Conservation (phyloP, 164 flowering plant species). For the Warburgia ugandensis region DNA sequence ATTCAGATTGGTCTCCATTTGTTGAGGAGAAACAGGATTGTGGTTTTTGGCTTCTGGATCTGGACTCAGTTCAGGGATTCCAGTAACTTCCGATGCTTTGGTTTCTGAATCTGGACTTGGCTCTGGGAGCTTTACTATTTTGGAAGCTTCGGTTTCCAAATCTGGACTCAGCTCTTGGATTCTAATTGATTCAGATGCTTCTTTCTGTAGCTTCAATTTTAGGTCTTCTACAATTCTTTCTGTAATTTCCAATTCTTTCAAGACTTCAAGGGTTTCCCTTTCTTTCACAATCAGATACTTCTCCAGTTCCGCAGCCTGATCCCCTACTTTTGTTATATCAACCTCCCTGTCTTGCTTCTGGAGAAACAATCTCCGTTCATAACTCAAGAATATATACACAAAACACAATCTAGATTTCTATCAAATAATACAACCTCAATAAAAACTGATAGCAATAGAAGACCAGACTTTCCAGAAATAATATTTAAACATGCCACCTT, state of each 20-base stretch:
- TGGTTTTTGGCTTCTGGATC: slow-evolving; percentile 19
- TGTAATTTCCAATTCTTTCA: slow-evolving; percentile 72
- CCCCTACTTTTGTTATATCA: slow-evolving; percentile 41
- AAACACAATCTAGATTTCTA: background rate
- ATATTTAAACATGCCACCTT: too few species aligned
- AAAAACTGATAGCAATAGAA: too few species aligned
- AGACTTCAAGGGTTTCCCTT: slow-evolving; percentile 70
- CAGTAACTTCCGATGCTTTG: too few species aligned
- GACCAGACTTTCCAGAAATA: too few species aligned
- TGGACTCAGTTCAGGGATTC: too few species aligned
- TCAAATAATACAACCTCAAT: too few species aligned
- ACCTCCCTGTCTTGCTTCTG: slow-evolving; percentile 25
- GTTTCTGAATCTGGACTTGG: too few species aligned
- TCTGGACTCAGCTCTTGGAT: slow-evolving; percentile 12
- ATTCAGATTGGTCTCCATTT: too few species aligned
- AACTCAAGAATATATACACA: background rate
- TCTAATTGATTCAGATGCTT: slow-evolving; percentile 32
- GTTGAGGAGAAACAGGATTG: slow-evolving; percentile 12
- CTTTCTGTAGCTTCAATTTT: slow-evolving; percentile 56
- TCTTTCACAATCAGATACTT: slow-evolving; percentile 70
- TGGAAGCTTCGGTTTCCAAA: too few species aligned
- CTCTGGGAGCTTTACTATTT: too few species aligned
- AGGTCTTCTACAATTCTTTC: slow-evolving; percentile 59
- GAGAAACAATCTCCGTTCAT: background rate
- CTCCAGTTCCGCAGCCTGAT: slow-evolving; percentile 56